A percentile compares a stretch with the other conserved stretches of the same genome.
phyloP scores from a whole-genome alignment of 208 protist species.

The Leishmania tarentolae region DNA sequence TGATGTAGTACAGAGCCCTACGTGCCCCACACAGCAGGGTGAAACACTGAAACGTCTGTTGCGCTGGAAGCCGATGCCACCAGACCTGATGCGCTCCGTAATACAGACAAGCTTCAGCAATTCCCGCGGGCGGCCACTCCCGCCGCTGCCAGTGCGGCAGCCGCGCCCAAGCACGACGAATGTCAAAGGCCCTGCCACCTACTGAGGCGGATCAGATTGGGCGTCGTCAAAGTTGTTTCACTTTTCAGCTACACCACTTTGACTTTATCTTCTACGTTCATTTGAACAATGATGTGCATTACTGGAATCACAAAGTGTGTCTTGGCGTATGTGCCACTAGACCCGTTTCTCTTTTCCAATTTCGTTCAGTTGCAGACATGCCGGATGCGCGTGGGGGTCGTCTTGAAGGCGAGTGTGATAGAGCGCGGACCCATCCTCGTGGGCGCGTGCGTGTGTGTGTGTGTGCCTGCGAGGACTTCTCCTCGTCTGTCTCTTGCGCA shows the following conservation, averaged over 20 bases:
- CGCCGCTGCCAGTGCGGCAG: slow-evolving; percentile 32
- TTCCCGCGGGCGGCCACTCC: slow-evolving; percentile 39
- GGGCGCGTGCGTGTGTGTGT: background rate
- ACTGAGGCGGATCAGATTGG: background rate
- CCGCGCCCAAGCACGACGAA: background rate
- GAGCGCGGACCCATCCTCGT: background rate
- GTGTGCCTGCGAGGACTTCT: background rate
- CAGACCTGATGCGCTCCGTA: slow-evolving; percentile 38
- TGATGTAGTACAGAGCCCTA: background rate
- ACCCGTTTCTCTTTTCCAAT: background rate
- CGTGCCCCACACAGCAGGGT: slow-evolving; percentile 43
- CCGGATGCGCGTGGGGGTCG: background rate
- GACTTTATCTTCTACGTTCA: slow-evolving; percentile 16
- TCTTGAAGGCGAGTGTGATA: background rate
- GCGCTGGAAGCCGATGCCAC: slow-evolving; percentile 80
- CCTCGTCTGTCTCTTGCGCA: background rate
- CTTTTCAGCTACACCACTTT: background rate
- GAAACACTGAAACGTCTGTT: slow-evolving; percentile 72
- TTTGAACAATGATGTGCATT: slow-evolving; percentile 11
- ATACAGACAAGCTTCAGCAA: slow-evolving; percentile 36
- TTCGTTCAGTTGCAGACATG: slow-evolving; percentile 3
- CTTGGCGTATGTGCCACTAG: slow-evolving; percentile 13
- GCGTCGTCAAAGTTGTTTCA: background rate
- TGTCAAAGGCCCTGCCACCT: slow-evolving; percentile 7
- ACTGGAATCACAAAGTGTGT: slow-evolving; percentile 6